Base-by-base conservation (phyloP, 805 yeast species). In the Starmera amethionina region DNA sequence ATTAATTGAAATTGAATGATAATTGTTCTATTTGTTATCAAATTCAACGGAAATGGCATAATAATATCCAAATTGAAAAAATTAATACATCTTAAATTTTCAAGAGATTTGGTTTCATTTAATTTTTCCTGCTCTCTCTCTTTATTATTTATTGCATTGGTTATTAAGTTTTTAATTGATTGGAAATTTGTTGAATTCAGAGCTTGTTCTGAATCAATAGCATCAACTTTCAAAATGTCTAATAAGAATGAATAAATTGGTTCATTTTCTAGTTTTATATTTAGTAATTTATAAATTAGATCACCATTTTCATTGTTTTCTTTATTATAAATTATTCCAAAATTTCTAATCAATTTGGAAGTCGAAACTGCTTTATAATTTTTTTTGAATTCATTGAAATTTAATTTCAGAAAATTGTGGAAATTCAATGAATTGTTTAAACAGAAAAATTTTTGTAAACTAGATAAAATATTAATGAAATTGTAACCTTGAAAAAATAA, bases 41-140 rank as follows among this genome's bases (percentile, higher is more conserved):
- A 65, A 51, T 87, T 87, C 37, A 87, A 60, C 0, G 99, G 99
- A 55, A 86, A 93, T 4, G 97, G 96, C 18, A 89, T 58, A n/a
- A 69, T 59, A 8, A 80, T 44, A 34, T 79, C 77, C 35, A 82
- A 59, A 42, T 73, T 74, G 10, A 82, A 56, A 38, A 72, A 70
- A 36, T 77, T 65, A 2, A 81, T 64, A 2, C 75, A 44, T 60
- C 72, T 40, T 50, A 61, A 45, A 50, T 65, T 47, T 56, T 62
- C 52, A 45, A 55, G n/a, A 9, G 58, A 34, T 25, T 34, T 34
- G 12, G 22, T 2, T 19, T 34, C 36, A 27, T 22, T 35, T 25
- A 29, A 12, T 15, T n/a, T 32, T 25, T 4, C 8, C 11, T 15
- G 11, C 18, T 29, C n/a, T 29, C 30, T 29, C 8, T 13, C 13